Base-by-base conservation (phyloP, 805 yeast species). In the Lachancea kluyveri region DNA sequence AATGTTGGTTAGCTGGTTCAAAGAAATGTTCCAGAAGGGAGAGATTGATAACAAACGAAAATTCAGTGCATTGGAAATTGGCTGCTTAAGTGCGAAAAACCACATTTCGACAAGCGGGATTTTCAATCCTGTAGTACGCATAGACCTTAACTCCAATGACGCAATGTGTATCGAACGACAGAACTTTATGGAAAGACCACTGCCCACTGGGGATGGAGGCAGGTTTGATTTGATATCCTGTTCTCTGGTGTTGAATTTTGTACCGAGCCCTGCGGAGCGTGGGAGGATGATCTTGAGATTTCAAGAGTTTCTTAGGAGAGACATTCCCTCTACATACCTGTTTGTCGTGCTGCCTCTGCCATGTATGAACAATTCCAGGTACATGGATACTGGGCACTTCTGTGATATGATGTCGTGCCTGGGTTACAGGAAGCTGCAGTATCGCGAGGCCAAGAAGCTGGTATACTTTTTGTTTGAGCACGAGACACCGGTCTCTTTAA, bases 331-430 rank as follows among this genome's bases (percentile, higher is more conserved):
- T 2, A 36, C 73, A 4, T 49, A 65, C 20, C 54, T 87, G 4
- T 88, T 90, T 50, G 56, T 90, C 8, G 97, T 90, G 5, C 60
- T 90, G 3, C 98, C 98, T 0, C 64, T 82, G 21, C 95, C 97
- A 0, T 90, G 98, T 52, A 64, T 85, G 1, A 54, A 62, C 6
- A 88, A 90, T 53, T 87, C 96, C 0, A 65, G 97, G 26, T 90
- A 88, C 52, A 74, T 79, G 54, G 70, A 72, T 40, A 62, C 65
- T 23, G 51, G 48, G 0, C 55, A 53, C 16, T 59, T 73, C 25
- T 42, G 53, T 1, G 52, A 56, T 1, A 68, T 87, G 8, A 68
- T 80, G 73, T 20, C 37, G 0, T 45, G 64, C 6, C 57, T 85
- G n/a, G 96, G 96, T 0, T 86, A 75, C 41, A 39, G 36, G 6